These are phyloP conservation scores for Thraustochytrium sp. DNA, from an alignment of 352 stramenopile genomes.

Conservation along the genomic window DNA sequence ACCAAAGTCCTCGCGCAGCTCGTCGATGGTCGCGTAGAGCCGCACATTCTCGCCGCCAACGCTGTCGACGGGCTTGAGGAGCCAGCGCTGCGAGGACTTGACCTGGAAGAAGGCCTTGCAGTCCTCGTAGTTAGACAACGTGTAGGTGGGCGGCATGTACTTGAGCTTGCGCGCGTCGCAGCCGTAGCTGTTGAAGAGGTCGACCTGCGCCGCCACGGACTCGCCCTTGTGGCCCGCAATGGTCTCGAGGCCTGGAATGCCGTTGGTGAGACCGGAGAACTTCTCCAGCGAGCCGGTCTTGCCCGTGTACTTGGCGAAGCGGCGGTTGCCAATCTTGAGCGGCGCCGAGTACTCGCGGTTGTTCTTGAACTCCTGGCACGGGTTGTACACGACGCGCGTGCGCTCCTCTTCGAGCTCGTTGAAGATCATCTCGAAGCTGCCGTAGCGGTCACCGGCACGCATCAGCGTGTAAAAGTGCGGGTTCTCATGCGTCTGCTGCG, in stretches of 20 bases:
- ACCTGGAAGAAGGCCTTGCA: conserved; percentile 39
- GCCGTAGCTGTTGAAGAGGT: conserved; percentile 18
- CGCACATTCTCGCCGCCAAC: background rate
- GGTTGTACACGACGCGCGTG: conserved; percentile 31
- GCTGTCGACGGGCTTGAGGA: conserved; percentile 30
- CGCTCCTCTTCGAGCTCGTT: conserved; percentile 36
- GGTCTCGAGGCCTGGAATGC: conserved; percentile 5
- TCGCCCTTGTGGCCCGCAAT: conserved; percentile 34
- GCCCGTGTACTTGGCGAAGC: conserved; percentile 43
- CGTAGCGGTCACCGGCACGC: conserved; percentile 36
- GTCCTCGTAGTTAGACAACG: conserved; percentile 32
- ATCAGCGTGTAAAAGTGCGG: conserved; percentile 44
- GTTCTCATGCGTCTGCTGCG: conserved; percentile 44
- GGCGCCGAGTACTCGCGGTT: conserved; percentile 38
- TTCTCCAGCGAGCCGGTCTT: conserved; percentile 31
- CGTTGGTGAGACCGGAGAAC: background rate
- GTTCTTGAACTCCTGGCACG: conserved; percentile 44
- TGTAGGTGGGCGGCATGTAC: conserved; percentile 37
- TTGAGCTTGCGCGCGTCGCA: conserved; percentile 2
- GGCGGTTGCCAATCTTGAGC: conserved; percentile 36
- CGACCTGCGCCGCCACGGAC: conserved; percentile 1
- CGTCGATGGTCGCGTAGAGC: conserved; percentile 20
- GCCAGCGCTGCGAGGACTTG: background rate
- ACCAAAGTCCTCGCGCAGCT: conserved; percentile 42
- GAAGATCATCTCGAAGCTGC: conserved; percentile 45